Percentiles rank a stretch among this genome's conserved stretches.
Conservation (phyloP, 257 asterid species). For the Solanum arcanum region DNA sequence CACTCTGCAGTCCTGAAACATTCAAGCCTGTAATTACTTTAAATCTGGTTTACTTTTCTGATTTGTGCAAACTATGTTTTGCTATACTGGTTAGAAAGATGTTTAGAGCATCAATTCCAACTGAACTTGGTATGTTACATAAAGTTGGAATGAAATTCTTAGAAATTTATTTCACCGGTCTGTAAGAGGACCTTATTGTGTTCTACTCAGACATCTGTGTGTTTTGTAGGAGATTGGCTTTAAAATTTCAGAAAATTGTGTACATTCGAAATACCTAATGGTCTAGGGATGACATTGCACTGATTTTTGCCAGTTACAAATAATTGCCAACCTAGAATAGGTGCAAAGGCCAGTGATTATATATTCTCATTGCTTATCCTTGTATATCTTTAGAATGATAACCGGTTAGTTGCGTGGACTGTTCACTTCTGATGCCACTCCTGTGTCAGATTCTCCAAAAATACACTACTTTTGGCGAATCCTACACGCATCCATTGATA, state of each 20-base stretch:
- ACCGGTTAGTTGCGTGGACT: not conserved
- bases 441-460: not conserved
- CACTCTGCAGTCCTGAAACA: slow-evolving; percentile 56
- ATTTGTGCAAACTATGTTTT: not conserved
- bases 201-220: not conserved
- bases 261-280: not conserved
- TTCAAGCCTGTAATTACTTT: slow-evolving; percentile 60
- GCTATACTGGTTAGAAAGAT: not conserved
- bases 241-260: not conserved
- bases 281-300: not conserved
- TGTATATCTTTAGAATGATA: not conserved
- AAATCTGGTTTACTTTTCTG: not conserved
- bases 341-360: not conserved
- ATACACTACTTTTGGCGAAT: not conserved
- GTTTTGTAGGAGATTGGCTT: not conserved
- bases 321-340: not conserved
- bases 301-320: not conserved
- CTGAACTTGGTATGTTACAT: not conserved
- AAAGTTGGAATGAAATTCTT: not conserved
- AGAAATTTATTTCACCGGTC: not conserved
- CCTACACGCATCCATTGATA: not conserved
- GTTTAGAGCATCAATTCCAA: not conserved
- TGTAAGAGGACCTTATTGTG: not conserved
- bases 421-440: not conserved
- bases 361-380: not conserved